Evolutionary conservation across 352 stramenopile genomes (phyloP).

Genomic region (Phytopythium delawarense): DNA sequence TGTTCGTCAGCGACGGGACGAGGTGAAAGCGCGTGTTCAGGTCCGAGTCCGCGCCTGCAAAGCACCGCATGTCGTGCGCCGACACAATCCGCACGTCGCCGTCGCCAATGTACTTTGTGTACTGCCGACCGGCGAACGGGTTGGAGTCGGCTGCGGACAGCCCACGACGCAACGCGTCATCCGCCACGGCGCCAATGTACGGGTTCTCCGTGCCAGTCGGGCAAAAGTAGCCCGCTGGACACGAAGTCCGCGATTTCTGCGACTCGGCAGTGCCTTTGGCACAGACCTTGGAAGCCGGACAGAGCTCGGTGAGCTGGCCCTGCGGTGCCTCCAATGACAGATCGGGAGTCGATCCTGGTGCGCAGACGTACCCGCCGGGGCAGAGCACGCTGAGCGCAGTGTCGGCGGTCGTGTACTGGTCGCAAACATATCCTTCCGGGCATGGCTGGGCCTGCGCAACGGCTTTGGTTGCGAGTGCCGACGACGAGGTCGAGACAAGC

Average conservation of each 20-base stretch:
- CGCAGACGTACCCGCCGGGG: conserved; percentile 91
- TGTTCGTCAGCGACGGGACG: conserved; percentile 7
- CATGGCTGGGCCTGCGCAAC: conserved; percentile 89
- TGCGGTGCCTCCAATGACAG: conserved; percentile 81
- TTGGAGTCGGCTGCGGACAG: conserved; percentile 61
- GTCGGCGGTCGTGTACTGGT: conserved; percentile 85
- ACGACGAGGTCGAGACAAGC: conserved; percentile 12
- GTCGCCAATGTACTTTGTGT: conserved; percentile 90
- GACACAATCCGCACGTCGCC: conserved; percentile 86
- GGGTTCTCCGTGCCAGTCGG: conserved; percentile 91
- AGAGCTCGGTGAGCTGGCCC: conserved; percentile 88
- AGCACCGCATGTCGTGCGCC: conserved; percentile 89
- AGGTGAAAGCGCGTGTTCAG: conserved; percentile 54
- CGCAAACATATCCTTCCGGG: conserved; percentile 93
- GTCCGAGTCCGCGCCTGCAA: conserved; percentile 85
- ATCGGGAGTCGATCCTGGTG: conserved; percentile 93
- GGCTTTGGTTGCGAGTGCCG: conserved; percentile 12
- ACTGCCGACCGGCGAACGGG: conserved; percentile 59
- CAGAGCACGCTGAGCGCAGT: conserved; percentile 76
- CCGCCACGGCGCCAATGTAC: conserved; percentile 80
- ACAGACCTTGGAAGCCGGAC: conserved; percentile 89
- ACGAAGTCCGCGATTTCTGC: conserved; percentile 72
- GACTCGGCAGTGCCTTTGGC: conserved; percentile 80
- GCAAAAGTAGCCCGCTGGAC: conserved; percentile 93
- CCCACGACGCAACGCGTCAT: conserved; percentile 85